Evolutionary conservation across 306 rosid species (phyloP), one percentile per base, ranked within the genome.

Genomic region (Myrica gale): DNA sequence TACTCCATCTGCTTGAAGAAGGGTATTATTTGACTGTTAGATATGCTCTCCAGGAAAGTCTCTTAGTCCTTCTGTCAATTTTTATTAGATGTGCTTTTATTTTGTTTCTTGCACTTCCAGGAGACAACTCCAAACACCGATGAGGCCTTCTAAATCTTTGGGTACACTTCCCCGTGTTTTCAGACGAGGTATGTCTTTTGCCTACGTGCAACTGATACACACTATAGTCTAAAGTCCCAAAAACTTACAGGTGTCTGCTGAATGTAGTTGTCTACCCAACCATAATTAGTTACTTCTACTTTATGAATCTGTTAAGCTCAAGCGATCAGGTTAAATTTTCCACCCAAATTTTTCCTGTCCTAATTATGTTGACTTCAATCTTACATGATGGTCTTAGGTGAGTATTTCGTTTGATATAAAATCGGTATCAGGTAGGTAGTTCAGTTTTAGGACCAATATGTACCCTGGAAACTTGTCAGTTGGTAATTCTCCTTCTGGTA

Each of bases 51-150:
- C 10, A 11, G 53, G 13, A 48, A 48, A 48, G 16, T 48, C 57
- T 60, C 67, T 51, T 21, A 42, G 56, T 58, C 9, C 23, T 51
- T 71, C 45, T 51, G 9, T 66, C 37, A 32, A 2, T 32, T 61
- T 71, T 17, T n/a, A 20, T 46, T 52, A 78, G 54, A 69, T 62
- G n/a, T 60, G 37, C 23, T 41, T 26, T 1, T 10, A 42, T 44
- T 39, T 32, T 62, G 46, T 77, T 45, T 69, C 65, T 6, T 48
- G 54, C 58, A 50, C 42, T 58, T 76, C 72, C 77, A 89, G 91
- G 89, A 80, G 88, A 82, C 91, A 89, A 80, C 86, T 76, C 52
- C 94, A 85, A 79, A 84, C 80, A 46, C 91, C 94, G 17, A 69
- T 84, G 45, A 84, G 85, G 86, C 91, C 91, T 68, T 53, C 88